Percentiles rank a stretch among this genome's conserved stretches.
These are phyloP conservation scores for Sporothrix pallida DNA, from an alignment of 2,329 filamentous ascomycete species.

Conservation along the genomic window DNA sequence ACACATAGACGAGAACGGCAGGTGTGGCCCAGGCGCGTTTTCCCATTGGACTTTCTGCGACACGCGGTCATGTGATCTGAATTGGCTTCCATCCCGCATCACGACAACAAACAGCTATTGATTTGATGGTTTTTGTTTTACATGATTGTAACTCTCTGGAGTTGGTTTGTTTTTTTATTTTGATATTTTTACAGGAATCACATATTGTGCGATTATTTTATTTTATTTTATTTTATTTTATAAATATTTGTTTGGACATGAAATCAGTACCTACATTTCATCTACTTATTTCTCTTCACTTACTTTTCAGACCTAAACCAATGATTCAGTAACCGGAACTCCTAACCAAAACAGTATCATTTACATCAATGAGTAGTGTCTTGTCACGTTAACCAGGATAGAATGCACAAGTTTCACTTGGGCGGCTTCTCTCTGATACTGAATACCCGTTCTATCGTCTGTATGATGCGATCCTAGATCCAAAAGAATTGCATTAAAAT, in stretches of 20 bases:
- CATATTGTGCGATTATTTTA: not conserved
- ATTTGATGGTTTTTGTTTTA: no score
- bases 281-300: not conserved
- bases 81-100: no score
- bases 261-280: not conserved
- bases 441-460: not conserved
- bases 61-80: constrained; percentile 16
- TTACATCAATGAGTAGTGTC: no score
- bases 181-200: not conserved
- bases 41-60: constrained; percentile 5
- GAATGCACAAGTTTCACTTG: no score
- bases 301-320: not conserved
- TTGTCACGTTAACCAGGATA: no score
- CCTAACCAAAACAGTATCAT: no score
- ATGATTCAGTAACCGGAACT: no score
- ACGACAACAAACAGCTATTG: no score
- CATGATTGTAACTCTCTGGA: no score
- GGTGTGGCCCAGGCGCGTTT: constrained; percentile 14
- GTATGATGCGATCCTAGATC: not conserved
- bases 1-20: constrained; percentile 10
- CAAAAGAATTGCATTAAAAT: not conserved
- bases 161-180: not conserved
- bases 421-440: not conserved
- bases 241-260: not conserved
- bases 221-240: not conserved